These are phyloP conservation scores for Penicillium corylophilum DNA, from an alignment of 2,329 filamentous ascomycete genomes.

Conservation along the genomic window DNA sequence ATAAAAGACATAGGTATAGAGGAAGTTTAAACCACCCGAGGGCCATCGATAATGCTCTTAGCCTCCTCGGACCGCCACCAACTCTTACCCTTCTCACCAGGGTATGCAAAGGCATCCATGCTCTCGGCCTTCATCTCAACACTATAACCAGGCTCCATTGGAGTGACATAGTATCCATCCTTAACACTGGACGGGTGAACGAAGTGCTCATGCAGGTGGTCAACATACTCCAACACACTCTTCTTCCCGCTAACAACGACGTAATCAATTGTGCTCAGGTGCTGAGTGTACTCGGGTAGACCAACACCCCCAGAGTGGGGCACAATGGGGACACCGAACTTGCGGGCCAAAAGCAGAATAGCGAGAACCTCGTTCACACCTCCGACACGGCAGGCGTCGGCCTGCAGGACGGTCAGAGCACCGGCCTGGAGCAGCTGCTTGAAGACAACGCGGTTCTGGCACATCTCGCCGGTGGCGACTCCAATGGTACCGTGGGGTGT, in stretches of 20 bases:
- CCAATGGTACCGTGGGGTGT: slow-evolving; percentile 63
- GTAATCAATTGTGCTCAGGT: slow-evolving; percentile 89
- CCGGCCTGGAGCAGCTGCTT: slow-evolving; percentile 81
- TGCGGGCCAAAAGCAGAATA: slow-evolving; percentile 75
- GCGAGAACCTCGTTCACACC: slow-evolving; percentile 90
- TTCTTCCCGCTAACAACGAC: slow-evolving; percentile 79
- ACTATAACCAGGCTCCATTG: slow-evolving; percentile 78
- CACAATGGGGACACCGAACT: slow-evolving; percentile 74
- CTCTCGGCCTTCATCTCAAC: slow-evolving; percentile 91
- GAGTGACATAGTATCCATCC: slow-evolving; percentile 85
- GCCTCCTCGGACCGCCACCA: slow-evolving; percentile 86
- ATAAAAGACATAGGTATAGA: slow-evolving; percentile 7
- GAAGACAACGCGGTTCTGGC: slow-evolving; percentile 91
- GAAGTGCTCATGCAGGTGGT: slow-evolving; percentile 93
- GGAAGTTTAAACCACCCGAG: slow-evolving; percentile 31
- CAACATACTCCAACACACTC: slow-evolving; percentile 84
- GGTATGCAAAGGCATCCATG: slow-evolving; percentile 77
- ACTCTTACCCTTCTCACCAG: slow-evolving; percentile 72
- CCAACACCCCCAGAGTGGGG: slow-evolving; percentile 89
- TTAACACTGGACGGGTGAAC: slow-evolving; percentile 75
- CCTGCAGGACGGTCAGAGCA: slow-evolving; percentile 84
- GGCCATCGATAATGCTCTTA: slow-evolving; percentile 66
- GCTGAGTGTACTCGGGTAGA: slow-evolving; percentile 90
- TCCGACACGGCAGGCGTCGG: slow-evolving; percentile 85
- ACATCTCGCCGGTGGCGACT: slow-evolving; percentile 92